Evolutionary conservation across 768 basidiomycete species (phyloP).

Genomic region (Cyclocybe cylindracea): DNA sequence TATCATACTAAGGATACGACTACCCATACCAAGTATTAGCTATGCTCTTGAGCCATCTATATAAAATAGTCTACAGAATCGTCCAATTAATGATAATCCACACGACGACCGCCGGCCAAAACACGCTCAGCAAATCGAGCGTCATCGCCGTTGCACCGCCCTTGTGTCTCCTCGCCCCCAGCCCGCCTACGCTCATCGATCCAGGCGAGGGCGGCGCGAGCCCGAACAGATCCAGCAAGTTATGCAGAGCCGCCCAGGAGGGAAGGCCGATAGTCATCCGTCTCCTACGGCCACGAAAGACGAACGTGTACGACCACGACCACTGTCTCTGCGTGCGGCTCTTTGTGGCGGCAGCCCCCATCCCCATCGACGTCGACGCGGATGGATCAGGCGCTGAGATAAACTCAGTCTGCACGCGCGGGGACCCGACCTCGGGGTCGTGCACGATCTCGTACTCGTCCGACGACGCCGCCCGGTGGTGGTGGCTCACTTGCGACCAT

Average conservation of each 20-base stretch:
- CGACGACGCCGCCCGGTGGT: conserved; percentile 3
- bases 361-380: background rate
- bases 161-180: conserved; percentile 3
- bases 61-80: conserved; percentile 19
- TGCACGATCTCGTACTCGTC: conserved; percentile 7
- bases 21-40: too few relatives aligned
- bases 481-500: conserved; percentile 31
- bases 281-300: conserved; percentile 53
- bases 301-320: conserved; percentile 56
- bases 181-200: background rate
- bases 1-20: too few relatives aligned
- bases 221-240: conserved; percentile 23
- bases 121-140: conserved; percentile 38
- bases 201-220: background rate
- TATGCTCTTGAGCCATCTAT: too few relatives aligned
- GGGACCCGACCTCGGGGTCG: conserved; percentile 9
- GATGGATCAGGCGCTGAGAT: conserved; percentile 36
- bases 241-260: conserved; percentile 17
- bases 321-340: conserved; percentile 16
- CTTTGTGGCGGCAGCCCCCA: conserved; percentile 7
- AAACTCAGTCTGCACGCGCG: conserved; percentile 28
- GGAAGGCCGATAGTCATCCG: conserved; percentile 53
- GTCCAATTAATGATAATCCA: conserved; percentile 42
- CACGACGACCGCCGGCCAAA: conserved; percentile 35
- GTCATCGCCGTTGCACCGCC: conserved; percentile 10